These are phyloP conservation scores for Moringa oleifera DNA, from an alignment of 345 rosid genomes.

Conservation along the genomic window DNA sequence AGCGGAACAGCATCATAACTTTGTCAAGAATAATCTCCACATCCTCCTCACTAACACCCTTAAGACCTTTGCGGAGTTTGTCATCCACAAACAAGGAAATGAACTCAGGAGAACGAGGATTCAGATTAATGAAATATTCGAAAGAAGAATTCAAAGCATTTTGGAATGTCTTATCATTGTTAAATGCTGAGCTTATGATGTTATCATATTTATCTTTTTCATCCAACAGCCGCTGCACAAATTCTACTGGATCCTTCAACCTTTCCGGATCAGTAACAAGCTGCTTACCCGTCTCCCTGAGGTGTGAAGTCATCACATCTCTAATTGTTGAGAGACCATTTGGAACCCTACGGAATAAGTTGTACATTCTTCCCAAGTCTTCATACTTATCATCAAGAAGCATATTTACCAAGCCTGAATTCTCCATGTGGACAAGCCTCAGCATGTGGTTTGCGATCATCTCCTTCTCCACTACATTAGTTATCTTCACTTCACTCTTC, in stretches of 20 bases:
- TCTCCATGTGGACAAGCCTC: constrained; percentile 97
- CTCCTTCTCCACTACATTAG: constrained; percentile 93
- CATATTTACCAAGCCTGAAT: constrained; percentile 92
- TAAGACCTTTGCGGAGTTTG: constrained; percentile 86
- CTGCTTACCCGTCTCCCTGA: constrained; percentile 91
- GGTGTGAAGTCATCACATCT: constrained; percentile 89
- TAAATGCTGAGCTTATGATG: constrained; percentile 64
- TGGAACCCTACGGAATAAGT: constrained; percentile 73
- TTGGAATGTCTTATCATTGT: constrained; percentile 89
- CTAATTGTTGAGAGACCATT: constrained; percentile 68
- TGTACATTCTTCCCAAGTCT: constrained; percentile 91
- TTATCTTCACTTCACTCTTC: constrained; percentile 87
- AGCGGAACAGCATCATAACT: constrained; percentile 99
- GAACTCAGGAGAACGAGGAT: constrained; percentile 91
- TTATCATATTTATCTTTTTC: constrained; percentile 82
- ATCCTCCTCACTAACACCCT: constrained; percentile 87
- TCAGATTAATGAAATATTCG: constrained; percentile 87
- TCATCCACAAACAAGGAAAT: constrained; percentile 94
- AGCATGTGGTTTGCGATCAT: constrained; percentile 98
- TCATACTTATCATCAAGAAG: constrained; percentile 87
- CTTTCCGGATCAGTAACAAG: constrained; percentile 90
- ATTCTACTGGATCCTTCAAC: constrained; percentile 91
- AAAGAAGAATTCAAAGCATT: constrained; percentile 92
- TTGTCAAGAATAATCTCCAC: constrained; percentile 91
- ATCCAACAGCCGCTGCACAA: constrained; percentile 91